Conservation (phyloP, 495 filamentous ascomycete genomes). For the Clavariopsis aquatica region DNA sequence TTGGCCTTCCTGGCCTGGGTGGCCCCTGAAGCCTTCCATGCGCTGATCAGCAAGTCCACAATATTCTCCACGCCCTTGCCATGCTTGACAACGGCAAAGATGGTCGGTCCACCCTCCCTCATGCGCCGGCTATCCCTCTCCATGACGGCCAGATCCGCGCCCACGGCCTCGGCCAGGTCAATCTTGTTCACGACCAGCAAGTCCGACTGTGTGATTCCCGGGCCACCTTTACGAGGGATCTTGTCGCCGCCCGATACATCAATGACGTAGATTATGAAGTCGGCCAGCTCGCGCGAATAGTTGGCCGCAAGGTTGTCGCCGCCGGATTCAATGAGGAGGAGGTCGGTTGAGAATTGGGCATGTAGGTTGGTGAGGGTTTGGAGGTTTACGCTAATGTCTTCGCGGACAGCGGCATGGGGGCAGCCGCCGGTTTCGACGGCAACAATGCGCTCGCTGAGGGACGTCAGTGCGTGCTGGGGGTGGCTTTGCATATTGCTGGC, state of each 20-base stretch:
- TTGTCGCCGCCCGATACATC: conserved; percentile 98
- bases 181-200: conserved; percentile 94
- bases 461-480: neutral
- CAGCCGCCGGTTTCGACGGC: conserved; percentile 98
- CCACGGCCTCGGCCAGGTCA: conserved; percentile 86
- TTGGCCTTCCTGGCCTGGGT: conserved; percentile 56
- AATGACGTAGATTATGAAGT: conserved; percentile 98
- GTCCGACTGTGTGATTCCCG: conserved; percentile 94
- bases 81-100: conserved; percentile 96
- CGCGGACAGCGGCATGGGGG: conserved; percentile 94
- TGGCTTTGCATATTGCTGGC: neutral
- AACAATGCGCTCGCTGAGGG: conserved; percentile 62
- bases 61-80: conserved; percentile 81
- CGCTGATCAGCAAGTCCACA: conserved; percentile 82
- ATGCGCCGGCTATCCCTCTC: conserved; percentile 93
- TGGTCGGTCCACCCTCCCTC: conserved; percentile 89
- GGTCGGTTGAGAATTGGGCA: conserved; percentile 64
- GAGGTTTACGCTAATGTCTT: conserved; percentile 93
- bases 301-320: conserved; percentile 97
- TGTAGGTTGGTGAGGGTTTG: conserved; percentile 89
- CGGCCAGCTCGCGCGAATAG: conserved; percentile 88
- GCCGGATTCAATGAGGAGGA: conserved; percentile 90
- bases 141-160: conserved; percentile 91
- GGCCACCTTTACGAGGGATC: conserved; percentile 92
- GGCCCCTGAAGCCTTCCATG: conserved; percentile 88